Base-by-base conservation (phyloP, 2,329 filamentous ascomycete species). In the Fonsecaea monophora region DNA sequence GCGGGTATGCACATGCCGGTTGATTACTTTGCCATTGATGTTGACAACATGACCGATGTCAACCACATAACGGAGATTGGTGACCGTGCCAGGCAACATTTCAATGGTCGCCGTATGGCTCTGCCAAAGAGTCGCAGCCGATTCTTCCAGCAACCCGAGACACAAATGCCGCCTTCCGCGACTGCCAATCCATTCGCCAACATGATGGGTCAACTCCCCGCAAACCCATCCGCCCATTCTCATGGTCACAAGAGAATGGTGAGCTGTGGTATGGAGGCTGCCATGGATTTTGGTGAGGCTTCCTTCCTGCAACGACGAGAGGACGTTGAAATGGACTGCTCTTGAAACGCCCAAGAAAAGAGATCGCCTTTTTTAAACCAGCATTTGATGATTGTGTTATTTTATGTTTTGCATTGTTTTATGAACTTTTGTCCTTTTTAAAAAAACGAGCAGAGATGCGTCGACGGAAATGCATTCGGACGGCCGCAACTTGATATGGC, bases 211-310 rank as follows among this genome's bases (percentile, higher is more conserved):
- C 61, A 63, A 53, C 54, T 66, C 53, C 53, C 69, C 62, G 55
- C 72, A 67, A 54, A 55, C 45, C 55, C 67, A 60, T 40, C 53
- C 64, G 54, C 53, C 30, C 78, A 57, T 70, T 74, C 53, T 34
- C 58, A 65, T n/a, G 53, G 71, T 60, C 77, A 77, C 63, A 72
- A 77, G 74, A 76, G 72, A 71, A 74, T 71, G 64, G 67, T 53
- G 50, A 72, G 74, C 48, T 68, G 75, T 68, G 67, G 72, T 53
- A 68, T 76, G 77, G 76, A 78, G 53, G 61, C 78, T 9, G 59
- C 59, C 48, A 70, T 66, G 55, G 81, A 82, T 71, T 82, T 83
- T 70, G 81, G 79, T 53, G 81, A 83, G 56, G 79, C 81, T 4
- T 63, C 75, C 3, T 83, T 83, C 66, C 72, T 83, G 60, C 75